Conservation (phyloP, 306 rosid species). For the Comarum palustre region DNA sequence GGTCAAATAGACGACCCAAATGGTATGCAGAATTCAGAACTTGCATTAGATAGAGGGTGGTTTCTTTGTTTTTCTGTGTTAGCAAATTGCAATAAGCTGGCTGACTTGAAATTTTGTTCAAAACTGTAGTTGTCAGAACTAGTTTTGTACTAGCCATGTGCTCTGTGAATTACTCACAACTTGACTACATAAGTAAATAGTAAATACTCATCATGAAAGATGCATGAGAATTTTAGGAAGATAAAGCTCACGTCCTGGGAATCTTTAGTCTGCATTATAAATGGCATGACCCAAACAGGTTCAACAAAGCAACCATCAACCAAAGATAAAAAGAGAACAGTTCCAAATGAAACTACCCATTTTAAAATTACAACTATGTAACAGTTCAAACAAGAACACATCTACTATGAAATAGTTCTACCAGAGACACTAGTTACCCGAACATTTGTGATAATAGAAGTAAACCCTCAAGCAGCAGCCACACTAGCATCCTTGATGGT, state of each 20-base stretch:
- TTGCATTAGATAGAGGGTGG: neutral
- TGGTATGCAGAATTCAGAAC: neutral
- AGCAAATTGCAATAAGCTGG: neutral
- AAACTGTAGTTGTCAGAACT: neutral
- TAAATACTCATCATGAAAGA: neutral
- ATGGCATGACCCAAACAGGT: neutral
- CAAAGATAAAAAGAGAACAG: neutral
- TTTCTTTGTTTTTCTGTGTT: neutral
- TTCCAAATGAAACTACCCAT: neutral
- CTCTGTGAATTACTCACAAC: neutral
- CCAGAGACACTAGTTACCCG: neutral
- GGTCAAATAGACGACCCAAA: neutral
- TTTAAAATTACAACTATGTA: slow-evolving; percentile 16
- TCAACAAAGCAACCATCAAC: neutral
- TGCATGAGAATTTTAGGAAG: neutral
- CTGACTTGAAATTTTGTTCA: neutral
- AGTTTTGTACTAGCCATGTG: neutral
- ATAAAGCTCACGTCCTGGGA: neutral
- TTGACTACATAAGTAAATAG: neutral
- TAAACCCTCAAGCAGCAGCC: slow-evolving; percentile 47
- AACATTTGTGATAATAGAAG: slow-evolving; percentile 2
- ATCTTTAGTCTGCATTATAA: neutral
- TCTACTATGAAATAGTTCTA: slow-evolving; percentile 13
- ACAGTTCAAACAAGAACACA: slow-evolving; percentile 6
- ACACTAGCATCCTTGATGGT: slow-evolving; percentile 49